Percentiles rank a stretch among this genome's conserved stretches.
Evolutionary conservation across 73 alveolate genomes (phyloP).

Genomic region (Symbiodinium natans): DNA sequence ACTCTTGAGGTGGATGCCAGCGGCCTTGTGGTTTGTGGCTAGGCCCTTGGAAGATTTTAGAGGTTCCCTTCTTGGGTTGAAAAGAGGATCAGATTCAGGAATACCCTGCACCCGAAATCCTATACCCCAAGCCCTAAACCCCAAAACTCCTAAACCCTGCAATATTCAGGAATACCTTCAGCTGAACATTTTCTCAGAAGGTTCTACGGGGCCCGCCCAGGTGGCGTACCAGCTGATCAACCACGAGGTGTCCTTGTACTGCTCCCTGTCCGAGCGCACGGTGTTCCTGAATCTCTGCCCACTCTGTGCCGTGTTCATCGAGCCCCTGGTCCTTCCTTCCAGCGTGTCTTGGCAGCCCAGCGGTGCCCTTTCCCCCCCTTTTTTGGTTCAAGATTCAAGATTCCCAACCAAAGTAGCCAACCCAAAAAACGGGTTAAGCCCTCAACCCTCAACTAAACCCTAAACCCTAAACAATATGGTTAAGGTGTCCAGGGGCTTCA

Average conservation of each 20-base stretch:
- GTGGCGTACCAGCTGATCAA: constrained; percentile 91
- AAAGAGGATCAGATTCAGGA: too few species aligned
- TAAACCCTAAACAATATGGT: too few species aligned
- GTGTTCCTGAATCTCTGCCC: constrained; percentile 83
- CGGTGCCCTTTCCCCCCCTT: not conserved
- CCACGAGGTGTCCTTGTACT: constrained; percentile 61
- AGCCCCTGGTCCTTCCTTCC: constrained; percentile 55
- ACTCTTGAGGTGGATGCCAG: not conserved
- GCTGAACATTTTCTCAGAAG: too few species aligned
- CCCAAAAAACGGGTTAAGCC: not conserved
- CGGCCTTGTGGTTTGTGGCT: not conserved
- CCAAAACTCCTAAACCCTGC: not conserved
- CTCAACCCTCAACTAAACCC: too few species aligned
- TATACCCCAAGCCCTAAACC: not conserved
- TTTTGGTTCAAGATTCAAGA: not conserved
- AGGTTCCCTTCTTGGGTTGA: too few species aligned
- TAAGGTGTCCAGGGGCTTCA: not conserved
- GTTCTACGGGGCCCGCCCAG: not conserved
- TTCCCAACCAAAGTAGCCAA: not conserved
- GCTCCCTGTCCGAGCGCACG: constrained; percentile 19
- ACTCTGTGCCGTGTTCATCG: constrained; percentile 68
- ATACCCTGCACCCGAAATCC: not conserved
- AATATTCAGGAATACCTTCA: not conserved
- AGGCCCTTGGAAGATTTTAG: not conserved
- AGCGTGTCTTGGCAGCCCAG: not conserved